Evolutionary conservation across 805 yeast genomes (phyloP), one percentile per base, ranked within the genome.

Genomic region (Zygotorulaspora chibaensis): DNA sequence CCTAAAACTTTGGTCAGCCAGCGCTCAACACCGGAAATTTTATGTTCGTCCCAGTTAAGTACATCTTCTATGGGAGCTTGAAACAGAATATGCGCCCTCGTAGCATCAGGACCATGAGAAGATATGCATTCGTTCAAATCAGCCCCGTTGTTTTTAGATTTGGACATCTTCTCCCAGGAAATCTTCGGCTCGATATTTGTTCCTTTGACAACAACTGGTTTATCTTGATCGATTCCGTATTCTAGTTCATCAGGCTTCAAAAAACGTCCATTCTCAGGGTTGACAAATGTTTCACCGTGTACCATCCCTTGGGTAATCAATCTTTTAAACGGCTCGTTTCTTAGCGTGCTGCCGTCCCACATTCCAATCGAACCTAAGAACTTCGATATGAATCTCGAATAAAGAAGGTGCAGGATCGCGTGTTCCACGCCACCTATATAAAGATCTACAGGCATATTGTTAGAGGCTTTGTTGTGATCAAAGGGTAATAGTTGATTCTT

Each of bases 261-360:
- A 62, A 84, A 91, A 46, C 81, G 68, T 0, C 91, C 93, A 26
- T 76, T 83, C 0, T 63, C 66, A 2, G 96, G 93, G 53, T 90
- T 83, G 7, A 72, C 70, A 55, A 63, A 86, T 0, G 99, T 93
- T 58, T 79, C 81, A 2, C 97, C 98, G 50, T 91, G 96, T 3
- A 93, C 99, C 99, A 93, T 93, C 13, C 99, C 99, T 64, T 91
- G 98, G 1, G 97, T 90, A 1, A 91, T 82, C 29, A 93, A 71
- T 48, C 76, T 77, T 46, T 70, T 75, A 59, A 93, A 80, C 1
- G 99, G 99, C 60, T 93, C 99, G 18, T 87, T 88, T 3, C 68
- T 67, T 39, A 70, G 53, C 2, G 63, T 61, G 2, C 71, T 63
- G 6, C 88, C 88, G 43, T 76, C 71, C 90, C 95, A 88, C 51